Evolutionary conservation across 495 filamentous ascomycete genomes (phyloP).

Genomic region (Xylaria venustula): DNA sequence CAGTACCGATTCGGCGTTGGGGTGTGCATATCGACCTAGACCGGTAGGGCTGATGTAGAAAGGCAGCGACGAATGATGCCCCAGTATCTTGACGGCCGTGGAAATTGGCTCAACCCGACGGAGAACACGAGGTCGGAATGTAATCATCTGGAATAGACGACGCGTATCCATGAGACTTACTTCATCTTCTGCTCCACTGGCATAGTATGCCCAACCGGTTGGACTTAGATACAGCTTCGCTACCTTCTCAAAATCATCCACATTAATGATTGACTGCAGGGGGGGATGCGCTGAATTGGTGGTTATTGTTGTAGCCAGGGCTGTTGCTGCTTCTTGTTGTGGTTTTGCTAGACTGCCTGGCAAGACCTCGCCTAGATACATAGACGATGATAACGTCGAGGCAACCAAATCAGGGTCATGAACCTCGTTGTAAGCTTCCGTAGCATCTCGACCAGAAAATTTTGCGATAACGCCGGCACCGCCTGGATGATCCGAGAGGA

Average conservation of each 20-base stretch:
- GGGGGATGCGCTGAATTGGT: conserved; percentile 47
- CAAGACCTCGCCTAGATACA: background rate
- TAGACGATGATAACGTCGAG: background rate
- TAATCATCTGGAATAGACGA: conserved; percentile 59
- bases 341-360: background rate
- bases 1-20: conserved; percentile 61
- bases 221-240: conserved; percentile 56
- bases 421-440: background rate
- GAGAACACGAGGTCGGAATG: conserved; percentile 65
- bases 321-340: background rate
- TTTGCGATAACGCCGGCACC: background rate
- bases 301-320: background rate
- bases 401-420: background rate
- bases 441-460: background rate
- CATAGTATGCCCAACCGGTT: conserved; percentile 76
- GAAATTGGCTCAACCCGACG: conserved; percentile 58
- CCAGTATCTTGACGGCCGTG: conserved; percentile 56
- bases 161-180: conserved; percentile 48
- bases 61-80: conserved; percentile 51
- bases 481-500: background rate
- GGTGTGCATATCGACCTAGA: conserved; percentile 63
- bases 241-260: conserved; percentile 64
- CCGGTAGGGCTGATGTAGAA: conserved; percentile 65
- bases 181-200: conserved; percentile 67
- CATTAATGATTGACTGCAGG: conserved; percentile 60